Base-by-base conservation (phyloP, 2,329 filamentous ascomycete species). In the Calycina herbarum region DNA sequence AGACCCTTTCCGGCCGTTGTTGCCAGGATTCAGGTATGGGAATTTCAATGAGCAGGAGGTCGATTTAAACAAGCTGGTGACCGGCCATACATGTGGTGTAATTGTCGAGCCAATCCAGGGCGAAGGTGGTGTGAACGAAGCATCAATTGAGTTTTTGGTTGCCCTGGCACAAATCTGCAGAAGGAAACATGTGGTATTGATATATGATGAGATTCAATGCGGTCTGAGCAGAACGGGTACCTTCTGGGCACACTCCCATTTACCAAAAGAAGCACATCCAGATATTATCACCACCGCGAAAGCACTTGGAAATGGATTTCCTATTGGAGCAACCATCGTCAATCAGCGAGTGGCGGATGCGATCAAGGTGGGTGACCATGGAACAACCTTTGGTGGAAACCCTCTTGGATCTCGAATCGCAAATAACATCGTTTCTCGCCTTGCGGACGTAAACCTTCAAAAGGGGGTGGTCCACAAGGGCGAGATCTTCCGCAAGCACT, bases 151-250 rank as follows among this genome's bases (percentile, higher is more conserved):
- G 70, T 99, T 98, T 78, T 83, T 99, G 29, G 78, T 88, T 29
- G 91, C 93, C 0, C 85, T 99, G n/a, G 92, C 93, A 66, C 86
- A 85, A 75, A 87, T 94, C 66, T 97, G 94, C 78, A 89, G 89
- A 64, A 89, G 93, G 72, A 93, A 97, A 38, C 93, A 92, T 61
- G 94, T 94, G 1, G 87, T 98, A 3, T 82, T 99, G 65, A 91
- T 97, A 75, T 94, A 95, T 78, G 95, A 99, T 75, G 95, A 99
- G 82, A 99, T 99, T 69, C 95, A 99, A 79, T 97, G 93, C 77
- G 95, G 95, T 62, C 83, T 99, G 40, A 88, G 89, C 31, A 89
- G 95, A 62, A 98, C 95, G 1, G 95, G 95, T 42, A 85, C 83
- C 13, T 84, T 99, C 73, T 99, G 95, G 95, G 95, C 95, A 0